phyloP scores from a whole-genome alignment of 164 flowering plant species.

The Chloranthus sessilifolius region DNA sequence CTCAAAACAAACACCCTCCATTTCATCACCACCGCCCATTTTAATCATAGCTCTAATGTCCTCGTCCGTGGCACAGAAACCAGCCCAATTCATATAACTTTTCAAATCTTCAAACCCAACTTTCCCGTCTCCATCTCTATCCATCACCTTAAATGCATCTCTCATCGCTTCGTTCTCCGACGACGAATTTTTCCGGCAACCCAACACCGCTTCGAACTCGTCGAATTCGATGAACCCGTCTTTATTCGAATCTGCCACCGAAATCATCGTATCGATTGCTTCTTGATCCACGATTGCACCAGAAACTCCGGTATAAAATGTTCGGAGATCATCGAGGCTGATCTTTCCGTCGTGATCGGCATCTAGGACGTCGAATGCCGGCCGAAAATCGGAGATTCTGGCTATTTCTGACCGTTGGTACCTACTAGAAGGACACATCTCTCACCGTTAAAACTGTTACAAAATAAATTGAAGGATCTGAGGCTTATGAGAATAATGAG shows the following conservation, averaged over 20 bases:
- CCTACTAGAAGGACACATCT: conserved; percentile 75
- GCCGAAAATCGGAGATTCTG: conserved; percentile 27
- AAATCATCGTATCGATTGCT: conserved; percentile 67
- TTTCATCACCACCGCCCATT: conserved; percentile 57
- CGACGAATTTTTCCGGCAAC: not conserved
- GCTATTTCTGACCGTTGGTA: conserved; percentile 2
- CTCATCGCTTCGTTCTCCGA: conserved; percentile 31
- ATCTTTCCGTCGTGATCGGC: conserved; percentile 84
- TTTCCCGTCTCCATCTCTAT: conserved; percentile 80
- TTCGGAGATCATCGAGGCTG: conserved; percentile 63
- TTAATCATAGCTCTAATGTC: conserved; percentile 67
- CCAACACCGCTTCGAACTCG: conserved; percentile 65
- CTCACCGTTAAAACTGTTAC: not conserved
- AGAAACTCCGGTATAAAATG: conserved; percentile 37
- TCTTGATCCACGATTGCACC: conserved; percentile 32
- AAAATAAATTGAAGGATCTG: not conserved
- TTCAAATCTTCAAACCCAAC: conserved; percentile 63
- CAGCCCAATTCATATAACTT: conserved; percentile 53
- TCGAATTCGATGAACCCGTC: conserved; percentile 77
- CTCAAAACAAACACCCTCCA: conserved; percentile 46
- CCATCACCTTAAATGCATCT: conserved; percentile 65
- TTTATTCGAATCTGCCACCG: conserved; percentile 59
- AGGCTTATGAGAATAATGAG: not conserved
- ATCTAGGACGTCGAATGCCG: conserved; percentile 77
- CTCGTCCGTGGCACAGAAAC: conserved; percentile 50